Evolutionary conservation across 495 filamentous ascomycete species (phyloP), one percentile per base, ranked within the genome.

Genomic region (Niebla homalea): DNA sequence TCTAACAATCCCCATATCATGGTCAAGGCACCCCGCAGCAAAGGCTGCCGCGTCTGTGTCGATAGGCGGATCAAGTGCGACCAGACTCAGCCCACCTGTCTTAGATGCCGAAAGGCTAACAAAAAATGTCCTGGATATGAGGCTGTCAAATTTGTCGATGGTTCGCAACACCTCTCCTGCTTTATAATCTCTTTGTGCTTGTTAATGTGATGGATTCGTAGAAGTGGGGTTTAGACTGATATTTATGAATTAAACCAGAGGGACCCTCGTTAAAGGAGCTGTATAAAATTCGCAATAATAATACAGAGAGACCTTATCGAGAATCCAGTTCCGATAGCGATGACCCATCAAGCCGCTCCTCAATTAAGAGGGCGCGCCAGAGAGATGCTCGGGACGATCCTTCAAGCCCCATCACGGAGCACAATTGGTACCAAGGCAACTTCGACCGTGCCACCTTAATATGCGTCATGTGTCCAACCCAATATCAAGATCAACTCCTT

Each of bases 21-120:
- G 70, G 65, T 67, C 48, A 61, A 63, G 55, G 67, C 64, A 49
- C 63, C 69, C n/a, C 65, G 65, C 36, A 69, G 67, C 53, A 62
- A 57, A 56, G 67, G 67, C 53, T 73, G 65, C 60, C 59, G 57
- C 46, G 52, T 55, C 46, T 67, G 64, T 42, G 59, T 59, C 40
- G 43, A 61, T 4, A 57, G 58, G 11, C 52, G 60, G 18, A 38
- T 64, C 40, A 62, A 65, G 62, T 68, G 67, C 47, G 65, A 68
- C 49, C 58, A 61, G 23, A 57, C 53, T 5, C 60, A 43, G 20
- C 64, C 64, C 6, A 47, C 52, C 19, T 70, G 67, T 49, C 45
- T 59, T 1, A 58, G 62, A 42, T 69, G 67, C 55, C 54, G 52
- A 32, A 55, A 54, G 23, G 46, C 53, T 26, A 59, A 53, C 16